Evolutionary conservation across 176 grass and related monocot genomes (phyloP).

Genomic region (Tuctoria greenei): DNA sequence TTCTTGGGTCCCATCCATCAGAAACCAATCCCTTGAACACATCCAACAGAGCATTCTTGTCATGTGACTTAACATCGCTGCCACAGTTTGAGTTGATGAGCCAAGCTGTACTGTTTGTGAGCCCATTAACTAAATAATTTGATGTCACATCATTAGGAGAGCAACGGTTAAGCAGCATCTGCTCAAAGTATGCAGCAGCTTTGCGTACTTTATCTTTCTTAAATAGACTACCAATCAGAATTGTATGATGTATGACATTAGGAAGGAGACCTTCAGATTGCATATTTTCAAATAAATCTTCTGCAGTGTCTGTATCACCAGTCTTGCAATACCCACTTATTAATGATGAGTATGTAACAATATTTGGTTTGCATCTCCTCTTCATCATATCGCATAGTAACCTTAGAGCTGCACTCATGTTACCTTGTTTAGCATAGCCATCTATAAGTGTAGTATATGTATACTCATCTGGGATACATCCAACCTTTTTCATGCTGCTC

Average conservation of each 20-base stretch:
- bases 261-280: conserved; percentile 47
- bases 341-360: conserved; percentile 68
- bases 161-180: conserved; percentile 63
- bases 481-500: conserved; percentile 54
- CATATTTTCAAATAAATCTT: conserved; percentile 57
- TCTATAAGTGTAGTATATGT: conserved; percentile 73
- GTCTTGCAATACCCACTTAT: conserved; percentile 64
- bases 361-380: conserved; percentile 57
- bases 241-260: conserved; percentile 75
- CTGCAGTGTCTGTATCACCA: conserved; percentile 53
- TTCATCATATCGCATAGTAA: conserved; percentile 76
- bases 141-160: conserved; percentile 71
- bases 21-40: conserved; percentile 54
- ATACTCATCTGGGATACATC: conserved; percentile 63
- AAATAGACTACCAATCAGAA: conserved; percentile 66
- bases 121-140: conserved; percentile 68
- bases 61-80: conserved; percentile 33
- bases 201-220: conserved; percentile 46
- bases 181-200: conserved; percentile 61
- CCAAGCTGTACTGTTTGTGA: conserved; percentile 41
- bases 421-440: conserved; percentile 58
- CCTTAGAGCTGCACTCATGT: conserved; percentile 49
- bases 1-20: conserved; percentile 54
- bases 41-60: conserved; percentile 49
- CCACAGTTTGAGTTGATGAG: conserved; percentile 35